These are phyloP conservation scores for Daldinia sp. DNA, from an alignment of 2,329 filamentous ascomycete genomes.

Conservation along the genomic window DNA sequence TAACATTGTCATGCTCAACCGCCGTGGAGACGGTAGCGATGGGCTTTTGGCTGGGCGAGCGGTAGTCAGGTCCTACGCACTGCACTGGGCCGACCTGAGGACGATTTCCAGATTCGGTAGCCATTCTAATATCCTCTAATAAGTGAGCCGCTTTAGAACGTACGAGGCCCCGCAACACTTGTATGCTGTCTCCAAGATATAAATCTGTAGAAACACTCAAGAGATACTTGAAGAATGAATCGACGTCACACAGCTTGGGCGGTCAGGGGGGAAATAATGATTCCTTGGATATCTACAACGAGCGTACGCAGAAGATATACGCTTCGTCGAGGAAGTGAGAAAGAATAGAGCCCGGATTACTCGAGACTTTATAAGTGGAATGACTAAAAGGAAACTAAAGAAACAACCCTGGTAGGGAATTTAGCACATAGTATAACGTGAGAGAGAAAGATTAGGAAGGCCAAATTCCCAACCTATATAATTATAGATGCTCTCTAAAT, in stretches of 20 bases:
- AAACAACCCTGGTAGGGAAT: background rate
- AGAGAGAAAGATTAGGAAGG: constrained; percentile 8
- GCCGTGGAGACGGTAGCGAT: constrained; percentile 87
- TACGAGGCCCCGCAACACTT: background rate
- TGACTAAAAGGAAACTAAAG: constrained; percentile 6
- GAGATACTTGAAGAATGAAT: background rate
- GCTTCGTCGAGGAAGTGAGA: constrained; percentile 8
- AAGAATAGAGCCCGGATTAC: background rate
- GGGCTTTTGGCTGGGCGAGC: constrained; percentile 78
- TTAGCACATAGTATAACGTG: constrained; percentile 13
- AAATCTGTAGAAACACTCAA: background rate
- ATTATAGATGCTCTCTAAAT: constrained; percentile 12
- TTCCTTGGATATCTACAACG: constrained; percentile 7
- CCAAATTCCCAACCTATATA: constrained; percentile 6
- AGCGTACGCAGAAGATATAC: constrained; percentile 4
- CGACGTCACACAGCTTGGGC: constrained; percentile 6
- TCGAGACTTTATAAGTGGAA: constrained; percentile 12
- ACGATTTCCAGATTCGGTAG: constrained; percentile 43
- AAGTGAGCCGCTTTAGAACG: constrained; percentile 31
- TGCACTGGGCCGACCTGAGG: constrained; percentile 59
- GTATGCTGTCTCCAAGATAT: background rate
- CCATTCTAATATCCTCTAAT: constrained; percentile 49
- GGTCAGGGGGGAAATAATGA: background rate
- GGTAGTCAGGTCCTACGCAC: constrained; percentile 82
- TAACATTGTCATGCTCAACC: constrained; percentile 85